A percentile compares a stretch with the other conserved stretches of the same genome.
phyloP scores from a whole-genome alignment of 495 filamentous ascomycete species.

The Barbatosphaeria neglecta region DNA sequence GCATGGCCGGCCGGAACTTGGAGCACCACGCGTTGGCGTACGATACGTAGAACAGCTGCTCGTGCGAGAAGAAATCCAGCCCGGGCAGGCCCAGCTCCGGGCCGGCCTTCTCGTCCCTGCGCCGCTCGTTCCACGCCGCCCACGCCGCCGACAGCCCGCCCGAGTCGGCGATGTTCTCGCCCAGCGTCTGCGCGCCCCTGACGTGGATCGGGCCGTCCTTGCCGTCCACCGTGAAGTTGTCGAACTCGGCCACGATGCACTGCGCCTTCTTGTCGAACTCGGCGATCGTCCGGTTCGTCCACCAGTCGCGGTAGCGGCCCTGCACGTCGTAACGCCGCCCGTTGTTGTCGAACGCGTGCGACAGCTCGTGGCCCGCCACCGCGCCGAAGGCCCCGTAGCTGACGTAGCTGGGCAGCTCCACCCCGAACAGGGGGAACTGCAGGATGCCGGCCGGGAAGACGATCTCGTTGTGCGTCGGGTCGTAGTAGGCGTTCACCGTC shows the following conservation, averaged over 20 bases:
- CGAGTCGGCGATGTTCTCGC: slow-evolving; percentile 69
- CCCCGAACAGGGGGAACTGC: slow-evolving; percentile 57
- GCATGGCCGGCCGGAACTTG: slow-evolving; percentile 46
- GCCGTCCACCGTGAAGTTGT: slow-evolving; percentile 46
- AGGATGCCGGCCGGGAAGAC: slow-evolving; percentile 66
- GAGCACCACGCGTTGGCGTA: slow-evolving; percentile 61
- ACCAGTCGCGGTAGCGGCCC: slow-evolving; percentile 64
- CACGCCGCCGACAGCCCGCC: slow-evolving; percentile 57
- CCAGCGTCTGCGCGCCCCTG: slow-evolving; percentile 55
- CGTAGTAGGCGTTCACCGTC: slow-evolving; percentile 55
- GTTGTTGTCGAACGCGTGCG: slow-evolving; percentile 60
- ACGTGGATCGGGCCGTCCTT: slow-evolving; percentile 49
- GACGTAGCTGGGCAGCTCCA: slow-evolving; percentile 49
- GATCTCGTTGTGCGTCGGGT: slow-evolving; percentile 57
- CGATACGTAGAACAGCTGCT: slow-evolving; percentile 63
- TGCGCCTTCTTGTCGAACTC: slow-evolving; percentile 51
- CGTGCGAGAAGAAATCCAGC: slow-evolving; percentile 50
- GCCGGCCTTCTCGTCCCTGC: slow-evolving; percentile 19
- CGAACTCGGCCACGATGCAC: slow-evolving; percentile 64
- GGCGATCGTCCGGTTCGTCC: slow-evolving; percentile 45
- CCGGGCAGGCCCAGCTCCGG: slow-evolving; percentile 52
- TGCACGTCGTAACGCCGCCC: slow-evolving; percentile 59
- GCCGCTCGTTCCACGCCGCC: slow-evolving; percentile 53
- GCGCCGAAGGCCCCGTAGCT: slow-evolving; percentile 63
- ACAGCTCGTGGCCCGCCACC: slow-evolving; percentile 62